Evolutionary conservation across 2,329 filamentous ascomycete species (phyloP), one percentile per base, ranked within the genome.

Genomic region (Emydomyces testavorans): DNA sequence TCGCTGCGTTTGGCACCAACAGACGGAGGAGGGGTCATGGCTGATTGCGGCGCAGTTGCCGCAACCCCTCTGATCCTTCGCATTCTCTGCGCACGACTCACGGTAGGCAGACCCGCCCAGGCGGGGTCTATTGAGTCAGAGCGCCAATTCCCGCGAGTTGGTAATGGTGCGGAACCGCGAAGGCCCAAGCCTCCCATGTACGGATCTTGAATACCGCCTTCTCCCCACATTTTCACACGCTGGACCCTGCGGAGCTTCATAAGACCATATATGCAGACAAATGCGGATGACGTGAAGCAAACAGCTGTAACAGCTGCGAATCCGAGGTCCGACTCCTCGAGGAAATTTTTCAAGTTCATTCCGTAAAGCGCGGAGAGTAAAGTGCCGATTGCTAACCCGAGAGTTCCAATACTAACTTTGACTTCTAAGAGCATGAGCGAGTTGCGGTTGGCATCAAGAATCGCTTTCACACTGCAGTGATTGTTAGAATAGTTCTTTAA

Each of bases 311-410:
- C 81, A 46, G 78, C 78, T 39, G 75, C 75, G 64, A 98, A 96
- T 8, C 90, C 92, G 65, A 86, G 77, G 65, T 86, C 78, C 1
- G 85, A 89, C 63, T 96, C 90, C 70, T 98, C 92, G 58, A 96
- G 87, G 66, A 95, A 96, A 68, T 96, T 96, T 63, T 95, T 93
- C 54, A 98, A 72, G 70, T 98, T 98, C 89, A 96, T 96, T 58
- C 92, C 92, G 74, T 96, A 98, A n/a, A 98, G 79, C n/a, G 89
- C 89, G 6, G 92, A 93, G 58, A 95, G 77, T 62, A 96, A 93
- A 42, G 92, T 95, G 48, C 92, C 92, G 62, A 89, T 87, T 47
- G 87, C 90, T 40, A 96, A 79, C n/a, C 89, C 88, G 3, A 98
- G 78, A 1, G 92, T 96, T 49, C 88, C 86, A 51, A 98, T 89